Percentiles rank a stretch among this genome's conserved stretches.
Evolutionary conservation across 83 land plant genomes (phyloP).

Genomic region (Thuja plicata): DNA sequence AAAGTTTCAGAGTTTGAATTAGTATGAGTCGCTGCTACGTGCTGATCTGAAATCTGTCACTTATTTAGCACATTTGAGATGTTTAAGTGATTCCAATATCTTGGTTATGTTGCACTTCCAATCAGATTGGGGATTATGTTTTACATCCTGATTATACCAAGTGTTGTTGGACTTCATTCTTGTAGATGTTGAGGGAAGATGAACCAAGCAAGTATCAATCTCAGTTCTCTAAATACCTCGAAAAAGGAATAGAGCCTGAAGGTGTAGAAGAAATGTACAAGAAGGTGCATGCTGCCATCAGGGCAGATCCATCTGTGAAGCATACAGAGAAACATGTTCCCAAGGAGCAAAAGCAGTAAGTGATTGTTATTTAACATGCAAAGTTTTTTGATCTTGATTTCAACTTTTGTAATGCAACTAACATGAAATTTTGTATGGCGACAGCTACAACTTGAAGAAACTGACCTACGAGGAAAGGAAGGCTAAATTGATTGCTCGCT

Average conservation of each 20-base stretch:
- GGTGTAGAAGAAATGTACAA: conserved; percentile 73
- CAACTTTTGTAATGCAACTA: not conserved
- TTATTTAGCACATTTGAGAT: no score
- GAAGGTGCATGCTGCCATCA: conserved; percentile 94
- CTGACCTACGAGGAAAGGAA: conserved; percentile 88
- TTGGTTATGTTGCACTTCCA: no score
- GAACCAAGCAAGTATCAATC: conserved; percentile 89
- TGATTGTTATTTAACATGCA: not conserved
- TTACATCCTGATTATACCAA: not conserved
- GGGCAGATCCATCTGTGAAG: conserved; percentile 69
- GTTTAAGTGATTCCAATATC: no score
- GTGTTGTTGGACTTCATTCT: not conserved
- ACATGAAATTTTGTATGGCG: not conserved
- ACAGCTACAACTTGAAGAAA: conserved; percentile 75
- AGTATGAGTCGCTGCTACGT: no score
- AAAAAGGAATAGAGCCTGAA: conserved; percentile 79
- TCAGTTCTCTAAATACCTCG: conserved; percentile 75
- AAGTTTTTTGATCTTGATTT: not conserved
- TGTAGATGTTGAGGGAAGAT: conserved; percentile 72
- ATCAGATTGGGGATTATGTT: no score
- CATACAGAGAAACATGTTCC: conserved; percentile 70
- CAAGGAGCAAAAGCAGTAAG: conserved; percentile 70
- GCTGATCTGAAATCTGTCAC: no score
- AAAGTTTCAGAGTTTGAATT: not conserved
- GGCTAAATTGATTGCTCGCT: conserved; percentile 62